A percentile compares a stretch with the other conserved stretches of the same genome.
phyloP scores from a whole-genome alignment of 169 alveolate genomes.

The Eimeria falciformis region DNA sequence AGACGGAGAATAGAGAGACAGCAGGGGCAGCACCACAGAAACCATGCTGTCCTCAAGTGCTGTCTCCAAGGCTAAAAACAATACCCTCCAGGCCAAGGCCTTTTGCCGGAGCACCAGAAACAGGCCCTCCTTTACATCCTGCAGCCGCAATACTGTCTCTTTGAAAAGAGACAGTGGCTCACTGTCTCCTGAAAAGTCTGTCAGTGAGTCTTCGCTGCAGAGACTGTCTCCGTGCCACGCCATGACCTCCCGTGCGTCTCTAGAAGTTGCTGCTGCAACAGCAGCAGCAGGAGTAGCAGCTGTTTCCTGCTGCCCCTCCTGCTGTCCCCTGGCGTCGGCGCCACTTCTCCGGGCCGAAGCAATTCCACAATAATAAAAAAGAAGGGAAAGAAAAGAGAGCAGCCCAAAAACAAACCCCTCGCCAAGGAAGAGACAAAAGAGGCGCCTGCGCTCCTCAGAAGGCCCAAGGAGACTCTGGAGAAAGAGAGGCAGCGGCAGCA shows the following conservation, averaged over 20 bases:
- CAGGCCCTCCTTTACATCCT: slow-evolving; percentile 60
- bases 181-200: slow-evolving; percentile 50
- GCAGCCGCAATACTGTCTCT: slow-evolving; percentile 25
- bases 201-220: slow-evolving; percentile 6
- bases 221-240: slow-evolving; percentile 45
- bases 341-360: too few relatives aligned
- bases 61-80: slow-evolving; percentile 81
- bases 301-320: too few relatives aligned
- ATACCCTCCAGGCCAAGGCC: slow-evolving; percentile 67
- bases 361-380: slow-evolving; percentile 7
- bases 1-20: slow-evolving; percentile 37
- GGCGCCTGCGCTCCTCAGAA: background rate
- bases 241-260: too few relatives aligned
- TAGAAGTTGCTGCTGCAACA: too few relatives aligned
- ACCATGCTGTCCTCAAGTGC: slow-evolving; percentile 82
- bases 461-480: background rate
- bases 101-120: slow-evolving; percentile 15
- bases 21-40: slow-evolving; percentile 79
- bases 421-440: background rate
- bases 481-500: background rate
- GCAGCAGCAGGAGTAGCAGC: too few relatives aligned
- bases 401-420: background rate
- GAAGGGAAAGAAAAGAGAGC: background rate
- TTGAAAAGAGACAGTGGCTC: background rate
- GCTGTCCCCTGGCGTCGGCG: too few relatives aligned